A percentile compares a stretch with the other conserved stretches of the same genome.
phyloP scores from a whole-genome alignment of 768 basidiomycete species.

The Arthromyces matolae region DNA sequence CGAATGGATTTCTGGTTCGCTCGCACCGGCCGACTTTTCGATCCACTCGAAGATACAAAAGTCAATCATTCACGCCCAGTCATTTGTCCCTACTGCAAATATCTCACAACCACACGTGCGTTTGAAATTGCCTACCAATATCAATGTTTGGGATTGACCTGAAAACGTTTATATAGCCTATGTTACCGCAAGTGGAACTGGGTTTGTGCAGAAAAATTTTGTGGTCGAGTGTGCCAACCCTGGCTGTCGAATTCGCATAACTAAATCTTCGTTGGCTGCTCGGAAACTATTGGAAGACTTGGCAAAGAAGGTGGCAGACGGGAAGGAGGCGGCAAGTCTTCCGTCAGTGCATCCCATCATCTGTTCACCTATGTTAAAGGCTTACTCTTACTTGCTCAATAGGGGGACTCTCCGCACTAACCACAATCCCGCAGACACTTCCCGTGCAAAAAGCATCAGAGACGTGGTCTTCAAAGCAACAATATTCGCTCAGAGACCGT shows the following conservation, averaged over 20 bases:
- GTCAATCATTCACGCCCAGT: too few species aligned
- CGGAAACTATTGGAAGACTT: conserved; percentile 12
- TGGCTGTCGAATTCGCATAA: not conserved
- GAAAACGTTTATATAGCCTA: too few species aligned
- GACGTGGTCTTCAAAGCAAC: conserved; percentile 1
- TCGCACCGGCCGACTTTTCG: too few species aligned
- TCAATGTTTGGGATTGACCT: too few species aligned
- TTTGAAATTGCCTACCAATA: too few species aligned
- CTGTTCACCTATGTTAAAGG: not conserved
- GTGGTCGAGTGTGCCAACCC: conserved; percentile 8
- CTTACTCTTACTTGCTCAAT: not conserved
- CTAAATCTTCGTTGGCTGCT: not conserved
- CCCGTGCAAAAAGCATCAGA: conserved; percentile 1
- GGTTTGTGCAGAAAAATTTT: conserved; percentile 13
- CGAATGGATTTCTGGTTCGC: too few species aligned
- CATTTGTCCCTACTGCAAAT: too few species aligned
- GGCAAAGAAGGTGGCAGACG: too few species aligned
- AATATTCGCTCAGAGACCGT: not conserved
- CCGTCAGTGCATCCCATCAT: conserved; percentile 4
- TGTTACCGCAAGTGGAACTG: conserved; percentile 11
- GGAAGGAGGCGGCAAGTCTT: conserved; percentile 4
- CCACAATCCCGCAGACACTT: not conserved
- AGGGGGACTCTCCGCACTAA: conserved; percentile 5
- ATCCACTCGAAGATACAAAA: too few species aligned
- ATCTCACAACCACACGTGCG: too few species aligned